Evolutionary conservation across 768 basidiomycete genomes (phyloP).

Genomic region (Boletus rubescentipes): DNA sequence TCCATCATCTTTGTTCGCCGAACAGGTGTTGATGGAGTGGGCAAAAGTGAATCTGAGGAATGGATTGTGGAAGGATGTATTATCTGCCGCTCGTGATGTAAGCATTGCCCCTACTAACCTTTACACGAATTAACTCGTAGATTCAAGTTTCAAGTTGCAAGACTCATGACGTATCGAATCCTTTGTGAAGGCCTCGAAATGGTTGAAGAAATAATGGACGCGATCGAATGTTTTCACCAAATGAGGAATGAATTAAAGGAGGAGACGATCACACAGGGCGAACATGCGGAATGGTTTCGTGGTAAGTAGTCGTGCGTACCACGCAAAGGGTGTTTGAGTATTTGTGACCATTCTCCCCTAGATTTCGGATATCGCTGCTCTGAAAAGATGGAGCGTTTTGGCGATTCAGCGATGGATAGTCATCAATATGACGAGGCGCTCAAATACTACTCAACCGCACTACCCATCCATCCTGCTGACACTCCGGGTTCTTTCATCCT

Average conservation of each 20-base stretch:
- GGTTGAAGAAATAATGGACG: not conserved
- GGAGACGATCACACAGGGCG: not conserved
- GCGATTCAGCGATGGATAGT: not conserved
- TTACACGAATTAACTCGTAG: not conserved
- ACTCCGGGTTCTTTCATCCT: not conserved
- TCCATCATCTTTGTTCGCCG: not conserved
- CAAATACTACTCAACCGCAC: not conserved
- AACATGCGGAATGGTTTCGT: not conserved
- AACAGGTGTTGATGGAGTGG: not conserved
- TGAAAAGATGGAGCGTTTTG: not conserved
- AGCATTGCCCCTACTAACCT: not conserved
- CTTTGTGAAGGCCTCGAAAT: not conserved
- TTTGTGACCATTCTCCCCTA: not conserved
- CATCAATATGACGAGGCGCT: not conserved
- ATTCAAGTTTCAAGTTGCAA: not conserved
- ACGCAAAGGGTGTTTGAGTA: too few species aligned
- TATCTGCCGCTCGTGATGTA: not conserved
- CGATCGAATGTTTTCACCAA: not conserved
- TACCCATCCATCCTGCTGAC: not conserved
- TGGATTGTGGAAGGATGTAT: not conserved
- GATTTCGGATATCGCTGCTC: not conserved
- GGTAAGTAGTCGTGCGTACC: not conserved
- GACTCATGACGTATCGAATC: not conserved
- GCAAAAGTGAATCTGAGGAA: not conserved
- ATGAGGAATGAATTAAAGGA: not conserved